A percentile compares a stretch with the other conserved stretches of the same genome.
Conservation (phyloP, 768 basidiomycete genomes). For the Kwoniella sp. region DNA sequence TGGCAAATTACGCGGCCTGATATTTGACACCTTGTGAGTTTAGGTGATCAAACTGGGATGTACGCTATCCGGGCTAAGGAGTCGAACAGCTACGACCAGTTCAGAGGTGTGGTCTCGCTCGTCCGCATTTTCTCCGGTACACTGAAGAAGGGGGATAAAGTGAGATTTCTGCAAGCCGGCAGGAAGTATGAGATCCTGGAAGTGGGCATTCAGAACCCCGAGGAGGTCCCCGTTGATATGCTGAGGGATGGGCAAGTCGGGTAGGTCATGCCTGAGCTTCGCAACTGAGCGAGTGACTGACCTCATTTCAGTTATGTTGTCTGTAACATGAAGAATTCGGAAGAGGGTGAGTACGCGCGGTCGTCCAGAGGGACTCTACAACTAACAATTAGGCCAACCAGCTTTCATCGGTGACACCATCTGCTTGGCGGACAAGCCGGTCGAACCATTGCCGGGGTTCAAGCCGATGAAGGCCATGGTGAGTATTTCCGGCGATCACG, state of each 20-base stretch:
- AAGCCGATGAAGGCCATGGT: conserved; percentile 93
- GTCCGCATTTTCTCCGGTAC: conserved; percentile 75
- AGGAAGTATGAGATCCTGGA: conserved; percentile 87
- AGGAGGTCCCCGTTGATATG: conserved; percentile 65
- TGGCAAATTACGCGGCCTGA: conserved; percentile 64
- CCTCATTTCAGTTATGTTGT: conserved; percentile 52
- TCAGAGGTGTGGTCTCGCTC: conserved; percentile 90
- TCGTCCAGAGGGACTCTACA: neutral
- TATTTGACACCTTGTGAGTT: conserved; percentile 86
- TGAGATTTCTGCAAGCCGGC: conserved; percentile 74
- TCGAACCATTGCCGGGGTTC: conserved; percentile 84
- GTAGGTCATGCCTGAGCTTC: conserved; percentile 8
- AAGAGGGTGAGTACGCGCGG: conserved; percentile 62
- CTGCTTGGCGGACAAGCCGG: conserved; percentile 65
- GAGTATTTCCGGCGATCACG: no score
- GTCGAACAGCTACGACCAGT: conserved; percentile 74
- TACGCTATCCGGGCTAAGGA: conserved; percentile 2
- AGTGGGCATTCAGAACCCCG: conserved; percentile 83
- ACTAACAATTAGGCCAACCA: neutral
- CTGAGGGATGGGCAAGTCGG: conserved; percentile 50
- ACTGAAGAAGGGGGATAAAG: conserved; percentile 87
- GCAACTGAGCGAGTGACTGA: neutral
- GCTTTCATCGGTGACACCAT: conserved; percentile 82
- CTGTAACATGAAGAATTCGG: conserved; percentile 96
- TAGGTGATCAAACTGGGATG: neutral